These are phyloP conservation scores for Intubia oerlemansii DNA, from an alignment of 2,329 filamentous ascomycete species.

Conservation along the genomic window DNA sequence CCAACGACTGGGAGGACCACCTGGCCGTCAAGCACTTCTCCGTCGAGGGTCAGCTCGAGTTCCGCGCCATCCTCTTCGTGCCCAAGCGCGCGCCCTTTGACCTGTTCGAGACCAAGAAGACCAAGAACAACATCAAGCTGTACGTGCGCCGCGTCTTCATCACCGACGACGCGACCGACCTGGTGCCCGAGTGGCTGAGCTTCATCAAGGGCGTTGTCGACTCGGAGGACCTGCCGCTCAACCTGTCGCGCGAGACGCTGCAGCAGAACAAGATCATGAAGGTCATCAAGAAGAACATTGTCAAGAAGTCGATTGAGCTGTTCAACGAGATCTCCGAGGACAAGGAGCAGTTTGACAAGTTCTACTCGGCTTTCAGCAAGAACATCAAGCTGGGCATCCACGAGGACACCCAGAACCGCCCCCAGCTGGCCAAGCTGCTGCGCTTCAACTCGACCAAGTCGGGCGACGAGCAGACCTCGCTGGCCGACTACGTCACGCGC, in stretches of 20 bases:
- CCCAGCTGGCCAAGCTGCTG: conserved; percentile 84
- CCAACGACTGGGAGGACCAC: conserved; percentile 99
- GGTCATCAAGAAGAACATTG: conserved; percentile 99
- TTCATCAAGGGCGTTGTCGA: conserved; percentile 99
- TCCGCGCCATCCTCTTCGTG: conserved; percentile 98
- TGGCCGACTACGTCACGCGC: conserved; percentile 93
- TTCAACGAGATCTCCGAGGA: conserved; percentile 98
- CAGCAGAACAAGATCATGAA: conserved; percentile 99
- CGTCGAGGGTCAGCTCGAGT: conserved; percentile 98
- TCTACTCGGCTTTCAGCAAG: conserved; percentile 99
- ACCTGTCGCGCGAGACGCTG: conserved; percentile 98
- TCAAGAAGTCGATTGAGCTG: conserved; percentile 99
- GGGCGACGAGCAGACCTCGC: conserved; percentile 83
- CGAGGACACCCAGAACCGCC: conserved; percentile 97
- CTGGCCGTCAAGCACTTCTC: conserved; percentile 99
- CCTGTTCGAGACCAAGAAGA: conserved; percentile 99
- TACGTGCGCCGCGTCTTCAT: conserved; percentile 99
- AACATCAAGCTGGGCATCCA: conserved; percentile 99
- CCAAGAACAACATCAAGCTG: conserved; percentile 99
- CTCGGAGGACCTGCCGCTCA: conserved; percentile 97
- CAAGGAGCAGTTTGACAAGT: conserved; percentile 99
- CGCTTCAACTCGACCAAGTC: conserved; percentile 99
- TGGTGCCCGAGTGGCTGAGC: conserved; percentile 97
- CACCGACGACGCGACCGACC: conserved; percentile 95
- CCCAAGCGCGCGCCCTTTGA: conserved; percentile 99